Evolutionary conservation across 1,284 basidiomycete genomes (phyloP).

Genomic region (Athelia psychrophila): DNA sequence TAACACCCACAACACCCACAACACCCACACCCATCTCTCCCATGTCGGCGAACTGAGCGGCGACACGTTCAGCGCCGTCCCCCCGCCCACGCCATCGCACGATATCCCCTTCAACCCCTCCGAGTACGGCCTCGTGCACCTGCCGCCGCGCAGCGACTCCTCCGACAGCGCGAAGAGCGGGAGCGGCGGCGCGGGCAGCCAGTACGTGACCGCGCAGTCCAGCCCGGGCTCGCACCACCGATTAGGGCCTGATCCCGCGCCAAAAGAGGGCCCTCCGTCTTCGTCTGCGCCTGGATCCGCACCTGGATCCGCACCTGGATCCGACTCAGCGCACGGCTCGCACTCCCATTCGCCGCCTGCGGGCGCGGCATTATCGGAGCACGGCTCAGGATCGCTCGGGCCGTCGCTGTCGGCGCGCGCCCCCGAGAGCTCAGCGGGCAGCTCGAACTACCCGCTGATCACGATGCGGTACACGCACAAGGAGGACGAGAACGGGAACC

Average conservation of each 20-base stretch:
- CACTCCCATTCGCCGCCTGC: too few relatives aligned
- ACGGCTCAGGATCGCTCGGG: neutral
- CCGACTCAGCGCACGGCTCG: too few relatives aligned
- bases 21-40: neutral
- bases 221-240: neutral
- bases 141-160: constrained; percentile 26
- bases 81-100: constrained; percentile 3
- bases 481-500: constrained; percentile 68
- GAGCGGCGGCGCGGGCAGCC: neutral
- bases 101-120: constrained; percentile 37
- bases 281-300: too few relatives aligned
- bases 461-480: constrained; percentile 70
- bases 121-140: constrained; percentile 49
- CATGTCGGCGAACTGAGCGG: constrained; percentile 14
- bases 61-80: constrained; percentile 1
- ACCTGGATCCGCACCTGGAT: too few relatives aligned
- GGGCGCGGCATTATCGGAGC: too few relatives aligned
- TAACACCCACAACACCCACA: too few relatives aligned
- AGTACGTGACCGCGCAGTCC: neutral
- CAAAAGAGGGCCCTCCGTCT: too few relatives aligned
- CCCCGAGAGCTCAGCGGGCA: constrained; percentile 2
- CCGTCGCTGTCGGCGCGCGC: neutral
- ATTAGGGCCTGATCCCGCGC: too few relatives aligned
- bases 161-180: constrained; percentile 11
- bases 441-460: constrained; percentile 33